These are phyloP conservation scores for Cytospora piceicola DNA, from an alignment of 2,329 filamentous ascomycete genomes.

Conservation along the genomic window DNA sequence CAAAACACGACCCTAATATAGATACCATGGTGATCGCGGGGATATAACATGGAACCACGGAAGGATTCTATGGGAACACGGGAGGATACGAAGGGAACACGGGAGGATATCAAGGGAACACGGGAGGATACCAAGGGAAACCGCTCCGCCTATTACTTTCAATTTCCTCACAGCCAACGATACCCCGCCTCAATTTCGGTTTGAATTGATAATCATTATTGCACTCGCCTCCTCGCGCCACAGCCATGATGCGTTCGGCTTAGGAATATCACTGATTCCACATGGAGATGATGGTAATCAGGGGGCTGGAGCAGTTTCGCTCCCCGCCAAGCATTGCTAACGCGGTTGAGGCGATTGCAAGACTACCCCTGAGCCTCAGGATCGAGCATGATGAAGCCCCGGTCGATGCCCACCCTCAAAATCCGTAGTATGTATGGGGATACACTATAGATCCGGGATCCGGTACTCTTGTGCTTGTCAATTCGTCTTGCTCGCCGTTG, in stretches of 20 bases:
- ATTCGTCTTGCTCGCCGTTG: neutral
- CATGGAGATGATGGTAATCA: neutral
- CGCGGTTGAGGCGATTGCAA: neutral
- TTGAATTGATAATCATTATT: neutral
- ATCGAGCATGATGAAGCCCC: neutral
- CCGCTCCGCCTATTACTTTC: neutral
- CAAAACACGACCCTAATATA: neutral
- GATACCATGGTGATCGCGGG: neutral
- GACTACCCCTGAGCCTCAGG: neutral
- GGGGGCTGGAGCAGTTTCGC: neutral
- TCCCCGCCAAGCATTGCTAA: neutral
- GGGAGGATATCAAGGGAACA: neutral
- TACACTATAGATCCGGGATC: slow-evolving; percentile 2
- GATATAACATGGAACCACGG: too few species aligned
- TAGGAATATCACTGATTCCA: neutral
- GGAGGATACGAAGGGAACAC: too few species aligned
- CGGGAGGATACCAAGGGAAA: too few species aligned
- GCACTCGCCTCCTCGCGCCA: neutral
- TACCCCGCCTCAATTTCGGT: slow-evolving; percentile 4
- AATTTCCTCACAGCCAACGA: neutral
- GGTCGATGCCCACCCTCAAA: neutral
- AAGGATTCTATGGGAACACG: neutral
- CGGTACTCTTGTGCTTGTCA: neutral
- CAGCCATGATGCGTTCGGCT: neutral
- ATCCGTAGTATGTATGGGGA: neutral